Base-by-base conservation (phyloP, 2,329 filamentous ascomycete species). In the Epichloe uncinata region DNA sequence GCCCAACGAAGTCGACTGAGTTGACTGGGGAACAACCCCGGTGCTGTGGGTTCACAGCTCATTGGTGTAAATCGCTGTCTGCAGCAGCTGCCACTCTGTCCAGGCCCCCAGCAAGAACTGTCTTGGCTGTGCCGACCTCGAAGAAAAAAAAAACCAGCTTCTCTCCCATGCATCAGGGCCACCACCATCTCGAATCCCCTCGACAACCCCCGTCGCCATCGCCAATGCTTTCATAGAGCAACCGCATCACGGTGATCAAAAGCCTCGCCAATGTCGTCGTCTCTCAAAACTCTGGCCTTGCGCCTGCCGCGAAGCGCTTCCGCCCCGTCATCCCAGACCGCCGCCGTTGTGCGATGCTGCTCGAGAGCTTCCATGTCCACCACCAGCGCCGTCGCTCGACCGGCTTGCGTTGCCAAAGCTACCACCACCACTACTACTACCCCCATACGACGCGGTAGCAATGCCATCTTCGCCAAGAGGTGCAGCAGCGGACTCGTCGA, bases 201-300 rank as follows among this genome's bases (percentile, higher is more conserved):
- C 22, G 12, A 42, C 41, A 30, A 33, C n/a, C 41, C 18, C 47
- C 42, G 18, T 20, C 12, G 11, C 33, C 40, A 43, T 33, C 22
- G 6, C 22, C 22, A 26, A 47, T 43, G 38, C 49, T 43, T 11
- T 38, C 11, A 16, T 33, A 42, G 37, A 47, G 18, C 37, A 42
- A 16, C 13, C 26, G 18, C 45, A 11, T 6, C 9, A 15, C 22
- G 22, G 22, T 26, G 20, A 16, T 20, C 18, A 37, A 22, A 47
- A 47, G 11, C 34, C 40, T 42, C 46, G 12, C 35, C 36, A 38
- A 65, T 65, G 63, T 58, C 62, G 26, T 61, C 60, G 20, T 52
- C 62, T 40, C 50, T 66, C 35, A 66, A 64, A 57, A 56, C 62
- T 13, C 54, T 64, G 43, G 64, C 62, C 54, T 52, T 63, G 58